Conservation (phyloP, 2,329 filamentous ascomycete species). For the Epichloe scottii region DNA sequence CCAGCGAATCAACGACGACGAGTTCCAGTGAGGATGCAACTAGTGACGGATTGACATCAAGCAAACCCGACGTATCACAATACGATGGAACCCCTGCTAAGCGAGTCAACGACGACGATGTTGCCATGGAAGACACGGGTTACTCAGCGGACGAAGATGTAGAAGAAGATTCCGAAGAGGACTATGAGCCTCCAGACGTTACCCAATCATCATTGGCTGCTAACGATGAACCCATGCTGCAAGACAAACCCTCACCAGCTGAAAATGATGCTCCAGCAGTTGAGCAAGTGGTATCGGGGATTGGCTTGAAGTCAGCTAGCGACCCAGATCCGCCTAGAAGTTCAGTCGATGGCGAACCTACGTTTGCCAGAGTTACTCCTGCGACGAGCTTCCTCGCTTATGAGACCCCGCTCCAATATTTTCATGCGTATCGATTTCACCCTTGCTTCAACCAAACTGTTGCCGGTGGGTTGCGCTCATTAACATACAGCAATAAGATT, state of each 20-base stretch:
- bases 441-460: conserved; percentile 59
- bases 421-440: conserved; percentile 85
- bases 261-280: neutral
- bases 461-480: conserved; percentile 66
- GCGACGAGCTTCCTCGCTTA: conserved; percentile 44
- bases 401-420: conserved; percentile 67
- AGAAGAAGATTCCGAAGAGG: conserved; percentile 29
- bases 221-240: conserved; percentile 4
- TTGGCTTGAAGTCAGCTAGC: neutral
- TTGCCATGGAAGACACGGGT: conserved; percentile 10
- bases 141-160: conserved; percentile 26
- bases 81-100: neutral
- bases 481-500: conserved; percentile 90
- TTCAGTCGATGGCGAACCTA: conserved; percentile 7
- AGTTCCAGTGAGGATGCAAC: neutral
- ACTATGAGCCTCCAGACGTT: conserved; percentile 42
- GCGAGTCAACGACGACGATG: conserved; percentile 4
- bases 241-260: conserved; percentile 1
- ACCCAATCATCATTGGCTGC: neutral
- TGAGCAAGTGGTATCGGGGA: neutral
- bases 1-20: neutral
- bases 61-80: neutral
- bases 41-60: neutral
- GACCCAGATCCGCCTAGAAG: neutral
- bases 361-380: conserved; percentile 9